Percentiles rank a stretch among this genome's conserved stretches.
phyloP scores from a whole-genome alignment of 2,329 filamentous ascomycete genomes.

The Stemphylium beticola region DNA sequence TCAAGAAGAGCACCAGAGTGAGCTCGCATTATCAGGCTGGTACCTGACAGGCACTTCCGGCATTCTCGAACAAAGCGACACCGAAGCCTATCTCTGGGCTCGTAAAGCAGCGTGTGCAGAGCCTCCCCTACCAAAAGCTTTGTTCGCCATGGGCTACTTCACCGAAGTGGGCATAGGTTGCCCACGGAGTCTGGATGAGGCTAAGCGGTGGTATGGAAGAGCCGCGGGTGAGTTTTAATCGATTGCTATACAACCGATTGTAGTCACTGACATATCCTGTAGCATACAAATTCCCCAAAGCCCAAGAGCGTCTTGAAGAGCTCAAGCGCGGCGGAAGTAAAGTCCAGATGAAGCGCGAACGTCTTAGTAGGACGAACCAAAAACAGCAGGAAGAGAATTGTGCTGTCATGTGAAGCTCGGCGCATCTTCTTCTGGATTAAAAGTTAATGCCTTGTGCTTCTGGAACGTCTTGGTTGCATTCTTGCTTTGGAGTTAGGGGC shows the following conservation, averaged over 20 bases:
- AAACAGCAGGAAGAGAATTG: slow-evolving; percentile 91
- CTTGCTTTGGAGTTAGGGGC: too few species aligned
- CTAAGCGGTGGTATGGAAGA: slow-evolving; percentile 97
- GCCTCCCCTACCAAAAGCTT: slow-evolving; percentile 78
- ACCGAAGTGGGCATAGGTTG: slow-evolving; percentile 94
- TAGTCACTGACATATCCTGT: slow-evolving; percentile 20
- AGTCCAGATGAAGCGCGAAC: slow-evolving; percentile 74
- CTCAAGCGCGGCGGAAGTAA: slow-evolving; percentile 80
- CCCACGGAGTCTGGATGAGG: slow-evolving; percentile 85
- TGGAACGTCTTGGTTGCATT: too few species aligned
- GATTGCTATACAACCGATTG: too few species aligned
- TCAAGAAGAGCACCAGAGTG: slow-evolving; percentile 92
- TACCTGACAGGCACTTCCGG: slow-evolving; percentile 91
- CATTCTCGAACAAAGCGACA: slow-evolving; percentile 89
- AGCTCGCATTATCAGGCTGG: slow-evolving; percentile 68
- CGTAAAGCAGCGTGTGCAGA: slow-evolving; percentile 89
- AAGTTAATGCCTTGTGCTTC: not conserved
- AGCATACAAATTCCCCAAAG: slow-evolving; percentile 96
- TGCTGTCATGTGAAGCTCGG: slow-evolving; percentile 69
- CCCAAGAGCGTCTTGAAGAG: slow-evolving; percentile 89
- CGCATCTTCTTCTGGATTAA: not conserved
- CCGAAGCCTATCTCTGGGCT: slow-evolving; percentile 96
- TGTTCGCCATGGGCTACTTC: slow-evolving; percentile 98
- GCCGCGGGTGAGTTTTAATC: slow-evolving; percentile 78
- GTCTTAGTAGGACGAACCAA: slow-evolving; percentile 80